A percentile compares a stretch with the other conserved stretches of the same genome.
phyloP scores from a whole-genome alignment of 345 rosid species.

The Gossypium longicalyx region DNA sequence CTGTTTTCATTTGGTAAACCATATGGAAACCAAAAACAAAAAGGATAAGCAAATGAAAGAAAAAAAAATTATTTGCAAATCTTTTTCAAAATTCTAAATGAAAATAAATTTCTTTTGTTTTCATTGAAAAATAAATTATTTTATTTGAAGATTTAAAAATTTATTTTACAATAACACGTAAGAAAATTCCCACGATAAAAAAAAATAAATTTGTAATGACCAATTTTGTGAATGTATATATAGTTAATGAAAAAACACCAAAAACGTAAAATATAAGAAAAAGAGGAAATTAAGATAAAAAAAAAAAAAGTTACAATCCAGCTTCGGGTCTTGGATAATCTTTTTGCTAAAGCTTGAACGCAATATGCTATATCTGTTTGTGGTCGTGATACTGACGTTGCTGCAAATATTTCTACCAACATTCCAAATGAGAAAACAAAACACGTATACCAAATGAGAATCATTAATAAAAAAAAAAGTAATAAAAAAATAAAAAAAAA shows the following conservation, averaged over 20 bases:
- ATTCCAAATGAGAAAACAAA: not conserved
- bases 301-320: constrained; percentile 57
- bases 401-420: constrained; percentile 65
- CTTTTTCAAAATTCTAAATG: no score
- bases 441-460: not conserved
- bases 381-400: constrained; percentile 80
- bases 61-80: not conserved
- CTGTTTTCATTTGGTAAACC: constrained; percentile 25
- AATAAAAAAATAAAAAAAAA: not conserved
- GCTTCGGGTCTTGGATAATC: constrained; percentile 74
- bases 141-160: not conserved
- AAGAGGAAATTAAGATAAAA: not conserved
- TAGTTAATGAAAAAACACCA: not conserved
- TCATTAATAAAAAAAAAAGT: not conserved
- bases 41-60: not conserved
- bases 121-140: no score
- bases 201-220: no score
- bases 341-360: constrained; percentile 75
- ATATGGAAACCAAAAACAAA: not conserved
- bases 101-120: no score
- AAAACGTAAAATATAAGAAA: no score
- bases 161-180: no score
- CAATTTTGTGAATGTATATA: no score
- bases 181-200: no score
- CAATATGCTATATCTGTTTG: constrained; percentile 93